Evolutionary conservation across 176 grass and related monocot species (phyloP), one percentile per base, ranked within the genome.

Genomic region (Lolium perenne): DNA sequence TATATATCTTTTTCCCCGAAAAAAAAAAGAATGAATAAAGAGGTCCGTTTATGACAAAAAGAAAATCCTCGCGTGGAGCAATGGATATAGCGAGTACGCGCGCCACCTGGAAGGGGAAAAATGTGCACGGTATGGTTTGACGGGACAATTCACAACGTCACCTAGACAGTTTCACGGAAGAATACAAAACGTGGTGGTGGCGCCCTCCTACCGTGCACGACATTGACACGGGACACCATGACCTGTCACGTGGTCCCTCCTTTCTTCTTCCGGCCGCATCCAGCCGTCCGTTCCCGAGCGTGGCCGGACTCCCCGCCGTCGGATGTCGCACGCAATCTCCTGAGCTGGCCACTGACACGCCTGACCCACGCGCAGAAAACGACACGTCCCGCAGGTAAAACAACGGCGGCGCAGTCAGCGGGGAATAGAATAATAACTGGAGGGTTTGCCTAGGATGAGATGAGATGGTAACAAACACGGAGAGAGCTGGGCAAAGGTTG

Each of bases 201-300:
- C 74, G 12, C 29, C 7, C 43, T 17, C 71, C 74, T 29, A 29
- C 83, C 15, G 22, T 4, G 72, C 88, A 71, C 79, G 88, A 14
- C 88, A 86, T 18, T 83, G 84, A 71, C 88, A 90, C 62, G 55
- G 64, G 79, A 38, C 79, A 12, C 59, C 5, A 29, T 59, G n/a
- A 17, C 17, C 11, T 2, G 35, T 65, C 67, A 75, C 58, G 48
- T 76, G 79, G 76, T 3, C 60, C 32, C 61, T 23, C 11, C 62
- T 12, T 66, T 35, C 26, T 29, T 29, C 26, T 35, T 6, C 63
- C 13, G 2, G 62, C 32, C 62, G 18, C 35, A 73, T 55, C 88
- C 2, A 17, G 40, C 74, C 65, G 35, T 51, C 66, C 35, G 17
- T 86, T 72, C 49, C 14, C 74, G 7, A 2, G n/a, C 10, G 40